phyloP scores from a whole-genome alignment of 352 stramenopile genomes.

The Pythium guiyangense region DNA sequence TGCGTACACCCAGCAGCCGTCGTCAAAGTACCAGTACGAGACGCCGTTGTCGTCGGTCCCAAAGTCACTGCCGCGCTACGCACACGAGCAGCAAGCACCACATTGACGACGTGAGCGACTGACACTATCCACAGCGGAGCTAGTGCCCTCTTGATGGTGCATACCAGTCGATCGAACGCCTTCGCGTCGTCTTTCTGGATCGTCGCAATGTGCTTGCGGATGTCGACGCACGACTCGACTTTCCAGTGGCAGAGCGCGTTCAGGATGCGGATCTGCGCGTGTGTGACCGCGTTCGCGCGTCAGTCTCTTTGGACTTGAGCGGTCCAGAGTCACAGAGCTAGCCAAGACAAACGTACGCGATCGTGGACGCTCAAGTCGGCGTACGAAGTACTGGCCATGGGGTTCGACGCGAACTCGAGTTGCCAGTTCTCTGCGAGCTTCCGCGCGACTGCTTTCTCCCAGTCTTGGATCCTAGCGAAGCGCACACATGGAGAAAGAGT shows the following conservation, averaged over 20 bases:
- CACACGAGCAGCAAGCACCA: neutral
- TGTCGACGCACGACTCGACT: constrained; percentile 67
- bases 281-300: neutral
- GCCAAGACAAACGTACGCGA: constrained; percentile 28
- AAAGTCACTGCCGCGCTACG: constrained; percentile 57
- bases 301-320: neutral
- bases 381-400: constrained; percentile 54
- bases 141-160: neutral
- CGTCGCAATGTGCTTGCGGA: constrained; percentile 64
- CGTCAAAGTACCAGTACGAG: constrained; percentile 85
- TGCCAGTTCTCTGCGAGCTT: constrained; percentile 81
- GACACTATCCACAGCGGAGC: neutral
- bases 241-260: constrained; percentile 84
- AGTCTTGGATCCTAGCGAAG: constrained; percentile 69
- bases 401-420: constrained; percentile 58
- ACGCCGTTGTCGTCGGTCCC: constrained; percentile 70
- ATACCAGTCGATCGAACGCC: constrained; percentile 55
- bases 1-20: constrained; percentile 82
- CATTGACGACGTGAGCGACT: no score
- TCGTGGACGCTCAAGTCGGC: constrained; percentile 51
- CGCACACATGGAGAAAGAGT: neutral
- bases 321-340: neutral
- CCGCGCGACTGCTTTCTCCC: constrained; percentile 64
- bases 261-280: constrained; percentile 59
- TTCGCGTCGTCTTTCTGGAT: constrained; percentile 62